Evolutionary conservation across 768 basidiomycete genomes (phyloP).

Genomic region (Phlebiopsis flavidoalba): DNA sequence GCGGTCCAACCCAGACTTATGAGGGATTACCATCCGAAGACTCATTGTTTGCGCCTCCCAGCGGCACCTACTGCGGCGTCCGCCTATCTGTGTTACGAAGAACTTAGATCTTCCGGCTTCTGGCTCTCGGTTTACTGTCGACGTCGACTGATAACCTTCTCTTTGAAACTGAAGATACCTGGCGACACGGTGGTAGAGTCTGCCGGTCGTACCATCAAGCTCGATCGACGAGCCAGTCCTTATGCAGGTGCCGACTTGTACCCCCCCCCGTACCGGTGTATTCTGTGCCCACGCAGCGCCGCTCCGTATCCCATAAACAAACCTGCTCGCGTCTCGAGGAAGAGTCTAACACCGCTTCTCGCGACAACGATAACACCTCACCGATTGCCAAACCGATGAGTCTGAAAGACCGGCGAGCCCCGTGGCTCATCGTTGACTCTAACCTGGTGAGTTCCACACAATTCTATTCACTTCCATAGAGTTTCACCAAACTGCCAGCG

Average conservation of each 20-base stretch:
- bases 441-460: slow-evolving; percentile 8
- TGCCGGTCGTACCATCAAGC: too few species aligned
- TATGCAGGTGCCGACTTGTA: background rate
- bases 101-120: too few species aligned
- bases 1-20: too few species aligned
- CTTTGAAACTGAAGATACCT: too few species aligned
- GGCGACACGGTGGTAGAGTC: too few species aligned
- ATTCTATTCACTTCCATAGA: background rate
- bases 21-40: too few species aligned
- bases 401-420: slow-evolving; percentile 18
- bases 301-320: background rate
- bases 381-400: slow-evolving; percentile 18
- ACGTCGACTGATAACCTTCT: too few species aligned
- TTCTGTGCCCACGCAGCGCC: background rate
- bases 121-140: too few species aligned
- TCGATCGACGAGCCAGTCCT: background rate
- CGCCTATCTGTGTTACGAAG: too few species aligned
- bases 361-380: too few species aligned
- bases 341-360: background rate
- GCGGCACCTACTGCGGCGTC: too few species aligned
- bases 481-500: background rate
- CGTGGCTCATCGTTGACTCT: slow-evolving; percentile 7
- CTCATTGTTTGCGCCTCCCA: too few species aligned
- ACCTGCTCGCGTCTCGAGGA: background rate
- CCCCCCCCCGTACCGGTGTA: background rate